phyloP scores from a whole-genome alignment of 1,284 basidiomycete species.

The Cutaneotrichosporon dermatis region DNA sequence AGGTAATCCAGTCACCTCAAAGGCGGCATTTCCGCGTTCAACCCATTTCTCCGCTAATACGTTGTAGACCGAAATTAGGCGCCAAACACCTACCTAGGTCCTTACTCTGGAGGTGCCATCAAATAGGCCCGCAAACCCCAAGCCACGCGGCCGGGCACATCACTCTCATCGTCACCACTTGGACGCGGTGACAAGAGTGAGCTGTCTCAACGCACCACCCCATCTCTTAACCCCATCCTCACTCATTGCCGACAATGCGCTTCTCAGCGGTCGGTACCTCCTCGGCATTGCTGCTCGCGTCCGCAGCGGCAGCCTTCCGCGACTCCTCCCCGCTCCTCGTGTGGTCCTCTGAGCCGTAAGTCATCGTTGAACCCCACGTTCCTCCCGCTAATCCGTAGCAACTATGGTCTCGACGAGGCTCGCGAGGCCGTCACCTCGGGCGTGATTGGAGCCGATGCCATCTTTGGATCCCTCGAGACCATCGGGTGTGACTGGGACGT shows the following conservation, averaged over 20 bases:
- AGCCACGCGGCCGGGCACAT: no score
- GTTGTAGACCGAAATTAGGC: no score
- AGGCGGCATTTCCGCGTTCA: no score
- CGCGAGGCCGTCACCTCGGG: slow-evolving; percentile 28
- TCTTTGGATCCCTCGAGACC: slow-evolving; percentile 33
- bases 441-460: slow-evolving; percentile 33
- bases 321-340: slow-evolving; percentile 43
- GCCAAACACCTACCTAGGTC: no score
- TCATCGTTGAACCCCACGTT: background rate
- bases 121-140: no score
- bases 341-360: slow-evolving; percentile 41
- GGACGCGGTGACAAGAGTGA: background rate
- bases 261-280: slow-evolving; percentile 22
- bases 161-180: background rate
- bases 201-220: no score
- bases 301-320: slow-evolving; percentile 31
- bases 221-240: no score
- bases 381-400: background rate
- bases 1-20: no score
- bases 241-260: slow-evolving; percentile 23
- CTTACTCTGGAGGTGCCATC: no score
- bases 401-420: slow-evolving; percentile 27
- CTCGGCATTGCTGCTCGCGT: slow-evolving; percentile 24
- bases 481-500: slow-evolving; percentile 45
- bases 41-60: no score